Conservation (phyloP, 2,329 filamentous ascomycete genomes). For the Monosporascus sp. region DNA sequence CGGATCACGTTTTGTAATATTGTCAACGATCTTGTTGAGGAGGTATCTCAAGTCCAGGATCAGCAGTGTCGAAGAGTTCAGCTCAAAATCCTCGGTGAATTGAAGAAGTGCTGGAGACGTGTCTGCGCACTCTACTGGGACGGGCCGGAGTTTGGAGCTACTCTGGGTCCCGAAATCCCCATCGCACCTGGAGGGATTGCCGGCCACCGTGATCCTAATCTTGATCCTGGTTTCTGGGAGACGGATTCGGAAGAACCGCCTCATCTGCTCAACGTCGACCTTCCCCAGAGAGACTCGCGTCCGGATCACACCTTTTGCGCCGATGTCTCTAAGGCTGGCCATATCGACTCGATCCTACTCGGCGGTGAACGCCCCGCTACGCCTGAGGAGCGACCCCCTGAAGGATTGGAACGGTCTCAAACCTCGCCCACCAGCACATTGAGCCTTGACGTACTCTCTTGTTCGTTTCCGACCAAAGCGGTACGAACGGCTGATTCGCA, state of each 20-base stretch:
- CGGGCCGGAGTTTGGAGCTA: conserved; percentile 57
- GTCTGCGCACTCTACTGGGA: conserved; percentile 91
- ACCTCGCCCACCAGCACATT: conserved; percentile 52
- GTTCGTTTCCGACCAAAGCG: conserved; percentile 54
- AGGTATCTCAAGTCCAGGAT: conserved; percentile 38
- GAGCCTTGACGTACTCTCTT: conserved; percentile 58
- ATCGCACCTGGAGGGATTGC: conserved; percentile 72
- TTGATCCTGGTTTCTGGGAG: conserved; percentile 52
- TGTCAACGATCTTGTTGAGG: conserved; percentile 63
- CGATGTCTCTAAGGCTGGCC: conserved; percentile 40
- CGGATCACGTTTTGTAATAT: conserved; percentile 74
- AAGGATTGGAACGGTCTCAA: conserved; percentile 28
- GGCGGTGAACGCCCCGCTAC: conserved; percentile 40
- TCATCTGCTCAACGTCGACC: conserved; percentile 37
- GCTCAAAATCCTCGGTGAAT: conserved; percentile 82
- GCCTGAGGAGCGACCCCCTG: conserved; percentile 31
- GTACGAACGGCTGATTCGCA: conserved; percentile 34
- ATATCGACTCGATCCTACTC: conserved; percentile 42
- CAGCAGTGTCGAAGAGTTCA: conserved; percentile 44
- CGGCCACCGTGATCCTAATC: conserved; percentile 50
- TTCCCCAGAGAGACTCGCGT: conserved; percentile 19
- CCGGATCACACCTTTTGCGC: conserved; percentile 37
- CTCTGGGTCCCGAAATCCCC: conserved; percentile 56
- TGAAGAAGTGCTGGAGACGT: conserved; percentile 96
- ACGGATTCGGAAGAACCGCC: conserved; percentile 37